Evolutionary conservation across 805 yeast genomes (phyloP).

Genomic region (Ogataea pilisensis): DNA sequence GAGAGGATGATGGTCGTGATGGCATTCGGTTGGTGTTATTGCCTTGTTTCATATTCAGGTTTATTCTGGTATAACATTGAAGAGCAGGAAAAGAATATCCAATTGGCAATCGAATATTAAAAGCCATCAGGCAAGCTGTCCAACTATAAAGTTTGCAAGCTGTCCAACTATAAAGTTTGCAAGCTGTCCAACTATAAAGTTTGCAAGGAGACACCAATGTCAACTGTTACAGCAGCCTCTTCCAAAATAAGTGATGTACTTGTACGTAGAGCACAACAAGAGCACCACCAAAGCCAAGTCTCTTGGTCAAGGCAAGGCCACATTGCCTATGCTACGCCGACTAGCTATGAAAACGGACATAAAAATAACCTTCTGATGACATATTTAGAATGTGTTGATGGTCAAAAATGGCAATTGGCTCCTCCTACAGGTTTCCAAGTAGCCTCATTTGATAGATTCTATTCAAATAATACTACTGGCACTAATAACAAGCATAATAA

Average conservation of each 20-base stretch:
- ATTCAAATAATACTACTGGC: background rate
- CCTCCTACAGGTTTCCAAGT: slow-evolving; percentile 39
- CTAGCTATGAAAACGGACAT: slow-evolving; percentile 23
- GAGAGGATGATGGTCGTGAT: too few species aligned
- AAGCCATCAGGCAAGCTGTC: too few species aligned
- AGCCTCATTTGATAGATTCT: slow-evolving; percentile 11
- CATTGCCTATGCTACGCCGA: slow-evolving; percentile 58
- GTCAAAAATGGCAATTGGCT: slow-evolving; percentile 75
- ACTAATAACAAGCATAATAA: slow-evolving; percentile 24
- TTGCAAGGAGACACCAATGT: too few species aligned
- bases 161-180: too few species aligned
- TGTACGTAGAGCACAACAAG: slow-evolving; percentile 19
- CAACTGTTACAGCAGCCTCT: slow-evolving; percentile 1
- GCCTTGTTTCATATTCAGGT: too few species aligned
- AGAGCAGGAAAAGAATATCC: too few species aligned
- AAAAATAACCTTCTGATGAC: slow-evolving; percentile 50
- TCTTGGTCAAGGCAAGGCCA: slow-evolving; percentile 87
- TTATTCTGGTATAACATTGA: too few species aligned
- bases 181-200: too few species aligned
- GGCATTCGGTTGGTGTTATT: too few species aligned
- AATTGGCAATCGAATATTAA: too few species aligned
- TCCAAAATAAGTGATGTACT: slow-evolving; percentile 21
- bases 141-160: too few species aligned
- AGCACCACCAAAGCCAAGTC: slow-evolving; percentile 23
- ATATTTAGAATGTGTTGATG: slow-evolving; percentile 69